A percentile compares a stretch with the other conserved stretches of the same genome.
These are phyloP conservation scores for Pseudocercospora cruenta DNA, from an alignment of 2,329 filamentous ascomycete species.

Conservation along the genomic window DNA sequence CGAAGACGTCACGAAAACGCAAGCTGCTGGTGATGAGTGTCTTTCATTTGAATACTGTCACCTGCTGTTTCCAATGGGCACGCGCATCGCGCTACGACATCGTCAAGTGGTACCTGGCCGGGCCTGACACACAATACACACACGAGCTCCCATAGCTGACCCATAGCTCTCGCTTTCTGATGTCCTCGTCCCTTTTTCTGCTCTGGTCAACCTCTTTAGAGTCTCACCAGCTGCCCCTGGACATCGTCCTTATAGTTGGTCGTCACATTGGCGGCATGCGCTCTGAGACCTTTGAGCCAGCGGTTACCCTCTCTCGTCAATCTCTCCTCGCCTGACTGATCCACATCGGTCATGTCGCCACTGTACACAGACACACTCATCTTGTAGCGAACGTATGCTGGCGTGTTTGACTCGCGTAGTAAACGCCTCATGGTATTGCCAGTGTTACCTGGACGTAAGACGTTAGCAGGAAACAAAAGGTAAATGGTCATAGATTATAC, in stretches of 20 bases:
- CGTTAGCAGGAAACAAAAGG: neutral
- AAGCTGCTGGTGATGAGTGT: neutral
- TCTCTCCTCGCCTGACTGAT: neutral
- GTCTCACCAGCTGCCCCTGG: neutral
- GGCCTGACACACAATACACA: neutral
- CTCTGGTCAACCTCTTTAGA: neutral
- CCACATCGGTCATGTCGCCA: neutral
- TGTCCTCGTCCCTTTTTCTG: neutral
- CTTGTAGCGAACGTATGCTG: slow-evolving; percentile 7
- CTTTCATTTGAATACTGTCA: neutral
- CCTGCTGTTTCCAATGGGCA: neutral
- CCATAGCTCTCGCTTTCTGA: neutral
- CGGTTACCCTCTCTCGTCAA: neutral
- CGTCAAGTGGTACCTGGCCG: neutral
- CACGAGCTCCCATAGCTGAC: neutral
- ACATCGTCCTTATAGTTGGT: neutral
- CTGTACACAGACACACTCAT: slow-evolving; percentile 3
- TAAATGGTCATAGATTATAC: neutral
- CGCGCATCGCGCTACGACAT: neutral
- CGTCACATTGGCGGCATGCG: neutral
- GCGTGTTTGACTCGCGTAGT: neutral
- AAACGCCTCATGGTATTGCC: neutral
- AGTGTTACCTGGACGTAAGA: neutral
- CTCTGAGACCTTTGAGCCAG: neutral
- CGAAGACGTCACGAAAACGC: too few species aligned